These are phyloP conservation scores for Aquilaria sinensis DNA, from an alignment of 345 rosid species.

Conservation along the genomic window DNA sequence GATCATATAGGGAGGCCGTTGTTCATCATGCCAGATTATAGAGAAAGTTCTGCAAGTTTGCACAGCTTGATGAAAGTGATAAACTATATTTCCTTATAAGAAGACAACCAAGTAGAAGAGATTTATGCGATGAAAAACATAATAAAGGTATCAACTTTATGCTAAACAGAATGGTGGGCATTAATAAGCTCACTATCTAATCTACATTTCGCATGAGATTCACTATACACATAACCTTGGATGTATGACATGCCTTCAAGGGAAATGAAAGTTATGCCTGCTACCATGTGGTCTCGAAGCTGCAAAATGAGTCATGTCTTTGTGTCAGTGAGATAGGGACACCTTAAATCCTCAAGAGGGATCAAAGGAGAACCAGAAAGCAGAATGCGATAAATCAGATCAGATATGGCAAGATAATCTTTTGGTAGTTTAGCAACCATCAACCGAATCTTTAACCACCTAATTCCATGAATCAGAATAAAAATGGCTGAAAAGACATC, in stretches of 20 bases:
- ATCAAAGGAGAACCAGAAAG: background rate
- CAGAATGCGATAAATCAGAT: background rate
- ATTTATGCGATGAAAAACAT: constrained; percentile 13
- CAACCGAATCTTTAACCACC: background rate
- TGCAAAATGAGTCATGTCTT: constrained; percentile 20
- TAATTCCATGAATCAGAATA: background rate
- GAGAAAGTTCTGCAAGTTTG: constrained; percentile 7
- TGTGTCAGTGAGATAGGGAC: background rate
- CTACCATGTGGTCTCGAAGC: constrained; percentile 11
- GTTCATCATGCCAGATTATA: background rate
- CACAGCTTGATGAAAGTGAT: constrained; percentile 8
- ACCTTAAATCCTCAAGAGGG: no score
- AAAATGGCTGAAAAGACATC: no score
- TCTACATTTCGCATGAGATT: constrained; percentile 21
- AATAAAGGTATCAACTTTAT: constrained; percentile 17
- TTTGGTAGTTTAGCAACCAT: background rate
- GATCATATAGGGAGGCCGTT: no score
- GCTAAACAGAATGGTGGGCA: constrained; percentile 9
- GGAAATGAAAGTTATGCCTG: constrained; percentile 11
- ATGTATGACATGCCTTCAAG: constrained; percentile 12
- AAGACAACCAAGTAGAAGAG: constrained; percentile 7
- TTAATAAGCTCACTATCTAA: constrained; percentile 22
- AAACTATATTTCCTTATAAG: constrained; percentile 19
- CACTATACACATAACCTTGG: constrained; percentile 28
- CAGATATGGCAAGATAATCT: background rate